Base-by-base conservation (phyloP, 305 asterid genomes). In the Fraxinus latifolia region DNA sequence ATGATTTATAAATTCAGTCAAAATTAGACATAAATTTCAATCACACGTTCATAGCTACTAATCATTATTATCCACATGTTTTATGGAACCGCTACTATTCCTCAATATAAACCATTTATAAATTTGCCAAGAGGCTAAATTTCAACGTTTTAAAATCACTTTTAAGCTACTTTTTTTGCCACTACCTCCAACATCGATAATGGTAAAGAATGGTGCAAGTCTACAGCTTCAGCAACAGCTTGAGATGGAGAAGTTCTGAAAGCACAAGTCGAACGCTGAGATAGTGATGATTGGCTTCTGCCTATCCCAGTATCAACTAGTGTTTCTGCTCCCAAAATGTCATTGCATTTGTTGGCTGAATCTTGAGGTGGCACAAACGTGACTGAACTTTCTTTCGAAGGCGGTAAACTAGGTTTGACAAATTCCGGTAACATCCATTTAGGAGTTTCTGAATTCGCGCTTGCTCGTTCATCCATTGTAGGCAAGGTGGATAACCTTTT, bases 151-250 rank as follows among this genome's bases (percentile, higher is more conserved):
- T 65, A 25, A 23, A 65, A 32, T 65, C n/a, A 65, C 73, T 65
- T 68, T 27, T 25, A 67, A 67, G 74, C 36, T 67, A 67, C 36
- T 5, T 8, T 31, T 23, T 47, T 60, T 60, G 8, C 6, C 39
- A 68, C 53, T 86, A 94, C 99, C 97, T 96, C 97, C n/a, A 96
- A 83, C 98, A 96, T 94, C 42, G 91, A 89, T 55, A 96, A 82
- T 76, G 99, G 98, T 17, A 93, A 83, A 2, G 99, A 96, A 85
- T 96, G 97, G 85, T 87, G 95, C 0, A 92, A 79, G 31, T 96
- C 93, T 6, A 86, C 27, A 34, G 92, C 92, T 82, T 91, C 95
- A 21, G 84, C 82, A 9, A 83, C 77, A n/a, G 82, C 83, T 84
- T 84, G 92, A 36, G 68, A 80, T 0, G 86, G 83, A 85, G 95